Conservation (phyloP, 1,284 basidiomycete genomes). For the Cystobasidiaceae sp. region DNA sequence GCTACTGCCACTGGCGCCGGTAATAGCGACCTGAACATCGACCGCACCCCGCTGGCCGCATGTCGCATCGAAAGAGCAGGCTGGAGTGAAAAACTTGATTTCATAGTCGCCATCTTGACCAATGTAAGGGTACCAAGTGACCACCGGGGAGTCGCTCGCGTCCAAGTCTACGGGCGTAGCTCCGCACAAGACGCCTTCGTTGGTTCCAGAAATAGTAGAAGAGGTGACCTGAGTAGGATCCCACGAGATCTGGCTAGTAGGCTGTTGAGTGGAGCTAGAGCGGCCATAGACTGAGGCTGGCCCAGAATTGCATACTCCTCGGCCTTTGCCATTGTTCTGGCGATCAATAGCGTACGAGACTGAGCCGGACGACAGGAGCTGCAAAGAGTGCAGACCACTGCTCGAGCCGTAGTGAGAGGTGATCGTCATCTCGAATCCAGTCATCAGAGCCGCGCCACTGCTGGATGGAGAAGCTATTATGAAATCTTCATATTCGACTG, state of each 20-base stretch:
- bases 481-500: slow-evolving; percentile 81
- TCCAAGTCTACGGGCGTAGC: slow-evolving; percentile 62
- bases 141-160: slow-evolving; percentile 59
- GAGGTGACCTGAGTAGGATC: slow-evolving; percentile 20
- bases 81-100: slow-evolving; percentile 77
- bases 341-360: slow-evolving; percentile 59
- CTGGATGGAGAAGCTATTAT: slow-evolving; percentile 55
- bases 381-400: slow-evolving; percentile 78
- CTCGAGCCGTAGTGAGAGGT: slow-evolving; percentile 68
- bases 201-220: slow-evolving; percentile 61
- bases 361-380: slow-evolving; percentile 78
- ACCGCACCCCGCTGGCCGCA: slow-evolving; percentile 76
- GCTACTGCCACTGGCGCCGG: slow-evolving; percentile 49
- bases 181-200: slow-evolving; percentile 67
- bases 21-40: slow-evolving; percentile 74
- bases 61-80: slow-evolving; percentile 73
- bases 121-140: slow-evolving; percentile 87
- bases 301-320: slow-evolving; percentile 32
- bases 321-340: slow-evolving; percentile 54
- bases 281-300: slow-evolving; percentile 39
- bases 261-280: slow-evolving; percentile 34
- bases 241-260: slow-evolving; percentile 32
- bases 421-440: slow-evolving; percentile 76
- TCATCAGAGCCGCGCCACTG: slow-evolving; percentile 57
- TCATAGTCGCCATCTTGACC: slow-evolving; percentile 80